Base-by-base conservation (phyloP, 2,329 filamentous ascomycete genomes). In the Talaromyces sp. region DNA sequence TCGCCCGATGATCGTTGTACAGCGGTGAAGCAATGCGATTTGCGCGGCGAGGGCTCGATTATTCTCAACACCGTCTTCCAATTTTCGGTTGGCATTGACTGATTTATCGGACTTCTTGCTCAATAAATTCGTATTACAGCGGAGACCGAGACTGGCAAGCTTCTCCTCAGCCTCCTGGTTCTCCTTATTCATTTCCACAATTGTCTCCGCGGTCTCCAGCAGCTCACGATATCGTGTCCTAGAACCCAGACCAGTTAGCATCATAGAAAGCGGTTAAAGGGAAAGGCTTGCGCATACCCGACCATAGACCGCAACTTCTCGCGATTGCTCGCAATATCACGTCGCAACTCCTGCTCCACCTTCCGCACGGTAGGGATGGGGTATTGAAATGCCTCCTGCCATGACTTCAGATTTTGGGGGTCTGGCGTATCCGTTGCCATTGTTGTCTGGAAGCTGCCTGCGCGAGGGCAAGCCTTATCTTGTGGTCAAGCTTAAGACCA, bases 121-220 rank as follows among this genome's bases (percentile, higher is more conserved):
- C 26, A 96, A 80, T 27, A 87, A 81, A 57, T 82, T 79, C 41
- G 90, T 84, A 56, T 92, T 92, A 75, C 93, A 97, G 60, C 85
- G 84, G 48, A 84, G 84, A 52, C 91, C 90, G 77, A 96, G 88
- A 61, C 81, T 81, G 17, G 83, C 83, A 56, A 97, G 81, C 41
- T 87, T 84, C 5, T 81, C 78, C 74, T 96, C 91, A 17, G 91
- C 88, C 12, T 80, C 78, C 62, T 88, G 84, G 77, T 94, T 93
- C 70, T 93, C 87, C 43, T 76, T 77, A 66, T 91, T 89, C 91
- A 97, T 96, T 62, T 87, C 84, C 58, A 97, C 89, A 66, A 97
- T 97, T n/a, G 88, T 88, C 76, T 97, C 92, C 58, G 93, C 93
- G 0, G 93, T 97, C 57, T 90, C 90, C 27, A 97, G 85, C 9